These are phyloP conservation scores for Claviceps africana DNA, from an alignment of 2,329 filamentous ascomycete species.

Conservation along the genomic window DNA sequence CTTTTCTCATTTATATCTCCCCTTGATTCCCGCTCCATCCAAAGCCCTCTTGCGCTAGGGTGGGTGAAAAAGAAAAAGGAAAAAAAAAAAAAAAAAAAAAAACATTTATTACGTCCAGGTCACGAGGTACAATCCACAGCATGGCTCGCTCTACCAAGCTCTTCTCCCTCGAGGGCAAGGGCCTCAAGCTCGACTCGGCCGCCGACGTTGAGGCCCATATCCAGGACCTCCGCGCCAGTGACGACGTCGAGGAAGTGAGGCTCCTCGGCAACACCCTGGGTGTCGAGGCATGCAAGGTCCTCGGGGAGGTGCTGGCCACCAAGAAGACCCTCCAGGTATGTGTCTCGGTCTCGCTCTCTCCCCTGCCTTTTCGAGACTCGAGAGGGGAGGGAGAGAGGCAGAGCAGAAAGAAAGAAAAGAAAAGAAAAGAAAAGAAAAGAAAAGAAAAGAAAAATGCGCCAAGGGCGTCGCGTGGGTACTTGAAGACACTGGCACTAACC, in stretches of 20 bases:
- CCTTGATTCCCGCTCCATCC: background rate
- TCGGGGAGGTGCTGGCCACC: conserved; percentile 69
- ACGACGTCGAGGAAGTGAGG: conserved; percentile 72
- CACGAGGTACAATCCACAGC: too few species aligned
- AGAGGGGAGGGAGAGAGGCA: background rate
- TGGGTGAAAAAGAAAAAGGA: too few species aligned
- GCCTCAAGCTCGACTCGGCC: conserved; percentile 81
- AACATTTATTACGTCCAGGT: conserved; percentile 1
- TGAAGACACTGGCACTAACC: background rate
- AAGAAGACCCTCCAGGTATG: conserved; percentile 69
- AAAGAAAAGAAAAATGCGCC: background rate
- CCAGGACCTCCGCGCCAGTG: conserved; percentile 53
- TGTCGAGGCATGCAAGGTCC: conserved; percentile 69
- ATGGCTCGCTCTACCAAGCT: conserved; percentile 36
- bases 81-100: too few species aligned
- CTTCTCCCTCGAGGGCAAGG: conserved; percentile 85
- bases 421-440: background rate
- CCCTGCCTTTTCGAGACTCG: too few species aligned
- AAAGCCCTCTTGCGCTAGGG: background rate
- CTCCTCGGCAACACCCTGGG: conserved; percentile 88
- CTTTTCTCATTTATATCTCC: conserved; percentile 2
- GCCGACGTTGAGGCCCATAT: conserved; percentile 79
- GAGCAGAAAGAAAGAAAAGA: too few species aligned
- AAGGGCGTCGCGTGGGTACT: too few species aligned
- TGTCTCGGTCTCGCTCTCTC: too few species aligned